Evolutionary conservation across 768 basidiomycete species (phyloP), one percentile per base, ranked within the genome.

Genomic region (Clavaria fumosa): DNA sequence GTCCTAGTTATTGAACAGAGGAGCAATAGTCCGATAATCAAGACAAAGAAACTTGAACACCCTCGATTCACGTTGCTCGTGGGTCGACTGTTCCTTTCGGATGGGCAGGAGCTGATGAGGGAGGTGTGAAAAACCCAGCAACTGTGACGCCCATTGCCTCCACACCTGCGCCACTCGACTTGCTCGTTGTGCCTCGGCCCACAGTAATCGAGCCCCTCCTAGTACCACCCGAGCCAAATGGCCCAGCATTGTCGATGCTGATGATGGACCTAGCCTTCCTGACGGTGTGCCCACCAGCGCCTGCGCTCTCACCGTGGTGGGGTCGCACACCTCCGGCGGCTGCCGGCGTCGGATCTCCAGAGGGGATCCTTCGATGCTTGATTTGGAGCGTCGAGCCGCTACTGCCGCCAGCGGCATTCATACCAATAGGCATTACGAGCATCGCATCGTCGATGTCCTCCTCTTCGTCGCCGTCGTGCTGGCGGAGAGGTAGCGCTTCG

Each of bases 371-470:
- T n/a, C n/a, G n/a, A n/a, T n/a, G n/a, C n/a, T n/a, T n/a, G n/a
- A n/a, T n/a, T n/a, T n/a, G n/a, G n/a, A n/a, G n/a, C n/a, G n/a
- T n/a, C n/a, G n/a, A n/a, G 26, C 34, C 34, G 51, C 40, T 40
- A 28, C 14, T 23, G 33, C 27, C 36, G 42, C 26, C 32, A 42
- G 14, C 43, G 46, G 46, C 43, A 32, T 45, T 46, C 17, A 72
- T 71, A 1, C 71, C 78, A 38, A 78, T 64, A 3, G 75, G 72
- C 77, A 78, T 78, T 11, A 77, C 72, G 31, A 78, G 65, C 70
- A 79, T 75, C 23, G 66, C 72, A 49, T 83, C 80, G 45, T 83
- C 79, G 32, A 79, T 70, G 35, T 77, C 75, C 24, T 83, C 82
- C 39, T 83, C 78, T 17, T 76, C 75, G n/a, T 39, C 42, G 10